Percentiles rank a stretch among this genome's conserved stretches.
phyloP scores from a whole-genome alignment of 2,329 filamentous ascomycete species.

The Colletotrichum sansevieriae region DNA sequence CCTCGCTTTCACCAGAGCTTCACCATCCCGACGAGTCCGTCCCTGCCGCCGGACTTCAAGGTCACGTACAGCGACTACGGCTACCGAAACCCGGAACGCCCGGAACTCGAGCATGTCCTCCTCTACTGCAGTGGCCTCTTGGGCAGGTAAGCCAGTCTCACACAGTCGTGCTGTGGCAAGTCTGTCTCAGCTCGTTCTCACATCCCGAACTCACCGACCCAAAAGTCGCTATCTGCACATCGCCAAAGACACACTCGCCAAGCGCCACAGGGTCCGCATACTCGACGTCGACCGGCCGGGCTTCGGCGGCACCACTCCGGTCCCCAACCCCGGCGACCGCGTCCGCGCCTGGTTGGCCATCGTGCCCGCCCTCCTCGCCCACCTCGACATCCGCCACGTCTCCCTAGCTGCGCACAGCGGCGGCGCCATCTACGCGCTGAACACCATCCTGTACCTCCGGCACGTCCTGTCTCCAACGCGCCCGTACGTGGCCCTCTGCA shows the following conservation, averaged over 20 bases:
- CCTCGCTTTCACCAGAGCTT: slow-evolving; percentile 47
- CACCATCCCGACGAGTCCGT: slow-evolving; percentile 44
- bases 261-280: slow-evolving; percentile 49
- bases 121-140: slow-evolving; percentile 49
- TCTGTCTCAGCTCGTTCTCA: background rate
- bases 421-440: slow-evolving; percentile 50
- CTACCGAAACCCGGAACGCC: slow-evolving; percentile 46
- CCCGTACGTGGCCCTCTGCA: slow-evolving; percentile 47
- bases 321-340: slow-evolving; percentile 37
- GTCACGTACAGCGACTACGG: slow-evolving; percentile 50
- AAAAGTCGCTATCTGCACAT: slow-evolving; percentile 44
- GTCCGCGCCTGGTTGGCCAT: slow-evolving; percentile 48
- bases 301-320: slow-evolving; percentile 50
- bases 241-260: slow-evolving; percentile 51
- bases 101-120: slow-evolving; percentile 46
- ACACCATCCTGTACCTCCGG: slow-evolving; percentile 48
- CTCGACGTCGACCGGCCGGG: slow-evolving; percentile 52
- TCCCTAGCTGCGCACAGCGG: slow-evolving; percentile 48
- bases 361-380: slow-evolving; percentile 49
- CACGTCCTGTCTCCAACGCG: slow-evolving; percentile 45
- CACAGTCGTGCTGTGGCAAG: background rate
- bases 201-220: background rate
- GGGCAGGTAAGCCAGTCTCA: slow-evolving; percentile 27
- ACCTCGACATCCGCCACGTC: slow-evolving; percentile 50
- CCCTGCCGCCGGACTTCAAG: slow-evolving; percentile 34